Percentiles rank a stretch among this genome's conserved stretches.
These are phyloP conservation scores for Leishmania gerbilli DNA, from an alignment of 208 protist species.

Conservation along the genomic window DNA sequence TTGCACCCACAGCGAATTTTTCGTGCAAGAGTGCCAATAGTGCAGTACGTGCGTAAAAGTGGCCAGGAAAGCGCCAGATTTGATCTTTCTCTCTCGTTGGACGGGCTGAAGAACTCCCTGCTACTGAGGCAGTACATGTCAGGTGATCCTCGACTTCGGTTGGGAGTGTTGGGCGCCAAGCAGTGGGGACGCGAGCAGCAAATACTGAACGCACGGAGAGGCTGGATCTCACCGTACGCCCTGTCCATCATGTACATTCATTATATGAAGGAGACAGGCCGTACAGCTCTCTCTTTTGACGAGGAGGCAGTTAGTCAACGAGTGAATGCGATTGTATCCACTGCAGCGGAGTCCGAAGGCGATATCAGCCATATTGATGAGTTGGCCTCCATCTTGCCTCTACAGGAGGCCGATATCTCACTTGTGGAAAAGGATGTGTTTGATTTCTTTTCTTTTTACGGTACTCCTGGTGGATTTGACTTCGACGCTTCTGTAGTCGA, in stretches of 20 bases:
- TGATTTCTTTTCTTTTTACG: constrained; percentile 68
- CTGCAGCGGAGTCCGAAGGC: neutral
- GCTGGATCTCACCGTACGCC: constrained; percentile 87
- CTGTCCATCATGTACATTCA: constrained; percentile 85
- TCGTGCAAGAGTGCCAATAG: constrained; percentile 70
- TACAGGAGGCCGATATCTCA: constrained; percentile 22
- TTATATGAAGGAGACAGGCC: constrained; percentile 52
- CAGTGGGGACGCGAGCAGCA: constrained; percentile 65
- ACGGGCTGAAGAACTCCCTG: constrained; percentile 72
- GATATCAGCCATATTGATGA: constrained; percentile 22
- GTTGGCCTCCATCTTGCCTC: constrained; percentile 37
- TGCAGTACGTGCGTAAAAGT: constrained; percentile 36
- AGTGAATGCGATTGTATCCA: constrained; percentile 23
- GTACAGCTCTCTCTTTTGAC: constrained; percentile 28
- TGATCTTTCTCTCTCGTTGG: constrained; percentile 78
- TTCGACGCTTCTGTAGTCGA: constrained; percentile 79
- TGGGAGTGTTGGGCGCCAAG: constrained; percentile 59
- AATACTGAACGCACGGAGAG: constrained; percentile 70
- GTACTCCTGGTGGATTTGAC: constrained; percentile 49
- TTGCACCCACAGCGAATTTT: constrained; percentile 76
- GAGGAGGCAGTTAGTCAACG: constrained; percentile 38
- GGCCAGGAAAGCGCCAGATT: constrained; percentile 33
- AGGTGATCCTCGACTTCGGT: constrained; percentile 51
- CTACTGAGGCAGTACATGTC: constrained; percentile 73
- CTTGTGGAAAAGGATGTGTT: constrained; percentile 49